Conservation (phyloP, 805 yeast genomes). For the Wickerhamiella domercqiae region DNA sequence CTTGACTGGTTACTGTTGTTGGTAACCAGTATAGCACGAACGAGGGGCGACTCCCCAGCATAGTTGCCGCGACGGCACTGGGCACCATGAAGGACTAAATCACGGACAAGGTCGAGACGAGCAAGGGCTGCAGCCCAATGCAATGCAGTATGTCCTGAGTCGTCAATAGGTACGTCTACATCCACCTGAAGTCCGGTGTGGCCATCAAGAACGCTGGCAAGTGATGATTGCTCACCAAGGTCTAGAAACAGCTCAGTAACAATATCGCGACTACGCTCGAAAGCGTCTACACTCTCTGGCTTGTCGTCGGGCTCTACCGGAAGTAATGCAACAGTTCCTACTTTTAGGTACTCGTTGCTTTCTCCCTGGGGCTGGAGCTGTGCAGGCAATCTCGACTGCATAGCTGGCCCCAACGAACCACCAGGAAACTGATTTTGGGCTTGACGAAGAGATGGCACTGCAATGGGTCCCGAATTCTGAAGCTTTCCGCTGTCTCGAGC, state of each 20-base stretch:
- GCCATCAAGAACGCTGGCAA: slow-evolving; percentile 8
- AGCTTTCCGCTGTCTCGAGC: too few species aligned
- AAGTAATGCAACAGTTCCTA: slow-evolving; percentile 6
- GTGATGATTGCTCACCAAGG: slow-evolving; percentile 10
- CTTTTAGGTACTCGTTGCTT: not conserved
- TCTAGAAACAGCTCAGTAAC: slow-evolving; percentile 18
- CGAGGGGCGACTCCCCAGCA: slow-evolving; percentile 75
- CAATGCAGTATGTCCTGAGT: slow-evolving; percentile 79
- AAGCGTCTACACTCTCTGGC: slow-evolving; percentile 2
- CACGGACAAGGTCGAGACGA: slow-evolving; percentile 49
- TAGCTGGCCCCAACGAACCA: too few species aligned
- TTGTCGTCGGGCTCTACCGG: slow-evolving; percentile 6
- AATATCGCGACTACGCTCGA: slow-evolving; percentile 8
- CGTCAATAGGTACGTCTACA: slow-evolving; percentile 80
- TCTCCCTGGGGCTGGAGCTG: not conserved
- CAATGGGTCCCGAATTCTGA: too few species aligned
- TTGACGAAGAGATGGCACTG: not conserved
- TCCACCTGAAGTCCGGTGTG: slow-evolving; percentile 21
- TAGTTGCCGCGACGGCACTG: slow-evolving; percentile 58
- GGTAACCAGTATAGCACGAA: slow-evolving; percentile 71
- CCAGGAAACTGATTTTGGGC: not conserved
- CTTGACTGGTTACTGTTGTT: slow-evolving; percentile 67
- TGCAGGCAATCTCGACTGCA: not conserved
- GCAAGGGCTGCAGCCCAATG: slow-evolving; percentile 97
- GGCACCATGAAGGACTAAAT: slow-evolving; percentile 53